Percentiles rank a stretch among this genome's conserved stretches.
Conservation (phyloP, 2,329 filamentous ascomycete species). For the Fusarium sambucinum region DNA sequence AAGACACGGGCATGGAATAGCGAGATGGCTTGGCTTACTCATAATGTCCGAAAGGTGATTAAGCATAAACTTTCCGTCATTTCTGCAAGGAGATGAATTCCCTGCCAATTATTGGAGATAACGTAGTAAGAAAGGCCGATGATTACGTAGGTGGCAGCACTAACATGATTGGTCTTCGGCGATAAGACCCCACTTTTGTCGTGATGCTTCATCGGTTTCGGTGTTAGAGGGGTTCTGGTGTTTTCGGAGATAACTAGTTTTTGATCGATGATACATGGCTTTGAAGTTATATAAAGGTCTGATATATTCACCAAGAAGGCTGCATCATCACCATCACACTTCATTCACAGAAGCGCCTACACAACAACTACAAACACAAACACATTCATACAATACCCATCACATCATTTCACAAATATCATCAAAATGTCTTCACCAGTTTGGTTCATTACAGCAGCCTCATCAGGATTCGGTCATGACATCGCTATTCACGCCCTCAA, state of each 20-base stretch:
- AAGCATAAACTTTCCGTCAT: background rate
- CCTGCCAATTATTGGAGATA: background rate
- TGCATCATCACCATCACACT: background rate
- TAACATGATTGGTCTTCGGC: conserved; percentile 26
- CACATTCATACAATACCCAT: background rate
- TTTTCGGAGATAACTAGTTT: conserved; percentile 18
- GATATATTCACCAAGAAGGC: too few species aligned
- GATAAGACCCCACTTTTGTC: conserved; percentile 11
- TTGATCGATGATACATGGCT: fast-evolving
- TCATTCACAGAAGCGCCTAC: background rate
- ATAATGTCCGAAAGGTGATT: background rate
- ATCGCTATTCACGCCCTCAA: conserved; percentile 59
- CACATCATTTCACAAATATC: background rate
- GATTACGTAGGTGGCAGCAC: background rate
- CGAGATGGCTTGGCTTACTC: background rate
- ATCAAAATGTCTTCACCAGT: conserved; percentile 48
- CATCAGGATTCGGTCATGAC: conserved; percentile 63
- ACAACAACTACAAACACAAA: background rate
- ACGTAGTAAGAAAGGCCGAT: conserved; percentile 26
- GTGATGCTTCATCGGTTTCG: conserved; percentile 6
- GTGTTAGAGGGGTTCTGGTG: background rate
- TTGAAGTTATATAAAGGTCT: background rate
- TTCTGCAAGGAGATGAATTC: background rate
- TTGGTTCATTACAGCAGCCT: conserved; percentile 67
- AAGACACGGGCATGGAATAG: too few species aligned